Evolutionary conservation across 2,329 filamentous ascomycete genomes (phyloP), one percentile per base, ranked within the genome.

Genomic region (Xylariaceae sp.): DNA sequence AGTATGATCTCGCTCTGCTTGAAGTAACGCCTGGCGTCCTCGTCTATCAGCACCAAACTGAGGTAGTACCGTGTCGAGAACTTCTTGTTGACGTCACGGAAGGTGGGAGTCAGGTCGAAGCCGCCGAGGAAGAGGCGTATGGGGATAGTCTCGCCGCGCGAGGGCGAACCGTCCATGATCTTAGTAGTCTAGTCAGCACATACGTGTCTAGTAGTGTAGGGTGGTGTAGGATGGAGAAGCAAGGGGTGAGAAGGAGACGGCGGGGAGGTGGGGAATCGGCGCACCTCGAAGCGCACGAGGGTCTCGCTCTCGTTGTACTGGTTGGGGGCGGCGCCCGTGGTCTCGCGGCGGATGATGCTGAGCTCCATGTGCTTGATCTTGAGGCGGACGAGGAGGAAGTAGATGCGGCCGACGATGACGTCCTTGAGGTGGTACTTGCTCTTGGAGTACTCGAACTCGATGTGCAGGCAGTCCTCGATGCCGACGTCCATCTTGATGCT

Each of bases 291-390:
- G 45, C 93, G 79, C 37, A 98, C 92, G 50, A 98, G 66, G 3
- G 92, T 98, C 65, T 98, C 92, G 63, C 89, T 96, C 68, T 98
- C 93, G 58, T 98, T 98, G 66, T 98, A 98, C 63, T 98, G 93
- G 59, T 98, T 98, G 5, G 92, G 92, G 15, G 92, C 87, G 5
- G 88, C 87, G 35, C 93, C 92, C 1, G 92, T 98, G 3, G 92
- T 98, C 65, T 98, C 92, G 50, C 93, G 73, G 47, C 93, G 77
- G 59, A 98, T 98, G 52, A 98, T 98, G 47, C 87, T 94, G 43
- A 98, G 67, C 67, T 98, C 92, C 92, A 98, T 98, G 63, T 98
- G 92, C 66, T 96, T 95, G 61, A 98, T 98, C 78, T 98, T 98
- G 59, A 98, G 71, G 53, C 92, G 80, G 42, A 98, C 92, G 31